These are phyloP conservation scores for Yamadazyma paraphyllophila DNA, from an alignment of 805 yeast species.

Conservation along the genomic window DNA sequence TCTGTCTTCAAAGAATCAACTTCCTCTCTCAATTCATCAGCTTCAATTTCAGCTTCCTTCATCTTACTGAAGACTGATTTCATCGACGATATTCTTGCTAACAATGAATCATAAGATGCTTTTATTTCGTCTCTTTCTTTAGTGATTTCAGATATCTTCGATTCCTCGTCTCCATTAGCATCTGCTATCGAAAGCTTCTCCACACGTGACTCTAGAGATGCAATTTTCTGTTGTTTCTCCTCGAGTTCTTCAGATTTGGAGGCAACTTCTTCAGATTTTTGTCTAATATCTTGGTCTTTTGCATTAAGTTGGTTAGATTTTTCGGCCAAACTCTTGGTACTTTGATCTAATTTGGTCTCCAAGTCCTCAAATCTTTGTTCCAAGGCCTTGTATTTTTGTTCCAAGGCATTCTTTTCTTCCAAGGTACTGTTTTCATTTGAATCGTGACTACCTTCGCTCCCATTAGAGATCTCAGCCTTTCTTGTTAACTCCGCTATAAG, in stretches of 20 bases:
- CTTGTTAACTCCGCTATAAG: slow-evolving; percentile 1
- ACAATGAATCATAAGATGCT: slow-evolving; percentile 57
- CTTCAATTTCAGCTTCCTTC: slow-evolving; percentile 65
- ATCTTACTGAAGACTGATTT: slow-evolving; percentile 67
- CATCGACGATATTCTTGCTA: slow-evolving; percentile 69
- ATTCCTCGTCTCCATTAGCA: slow-evolving; percentile 12
- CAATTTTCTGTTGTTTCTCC: slow-evolving; percentile 1
- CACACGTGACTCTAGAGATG: slow-evolving; percentile 13
- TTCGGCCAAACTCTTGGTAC: not conserved
- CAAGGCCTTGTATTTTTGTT: not conserved
- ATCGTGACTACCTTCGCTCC: too few species aligned
- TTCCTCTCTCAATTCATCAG: slow-evolving; percentile 50
- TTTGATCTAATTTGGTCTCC: not conserved
- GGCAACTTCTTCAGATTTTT: not conserved
- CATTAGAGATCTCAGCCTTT: not conserved
- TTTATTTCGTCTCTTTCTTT: slow-evolving; percentile 58
- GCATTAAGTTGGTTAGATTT: not conserved
- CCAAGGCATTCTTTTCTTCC: not conserved
- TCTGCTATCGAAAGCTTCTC: not conserved
- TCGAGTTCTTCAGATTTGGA: not conserved
- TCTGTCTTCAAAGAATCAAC: slow-evolving; percentile 15
- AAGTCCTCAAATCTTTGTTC: not conserved
- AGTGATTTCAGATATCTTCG: slow-evolving; percentile 19
- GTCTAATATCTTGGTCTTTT: not conserved
- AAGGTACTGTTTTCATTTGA: too few species aligned